Evolutionary conservation across 1,284 basidiomycete genomes (phyloP).

Genomic region (Marasmius oreades): DNA sequence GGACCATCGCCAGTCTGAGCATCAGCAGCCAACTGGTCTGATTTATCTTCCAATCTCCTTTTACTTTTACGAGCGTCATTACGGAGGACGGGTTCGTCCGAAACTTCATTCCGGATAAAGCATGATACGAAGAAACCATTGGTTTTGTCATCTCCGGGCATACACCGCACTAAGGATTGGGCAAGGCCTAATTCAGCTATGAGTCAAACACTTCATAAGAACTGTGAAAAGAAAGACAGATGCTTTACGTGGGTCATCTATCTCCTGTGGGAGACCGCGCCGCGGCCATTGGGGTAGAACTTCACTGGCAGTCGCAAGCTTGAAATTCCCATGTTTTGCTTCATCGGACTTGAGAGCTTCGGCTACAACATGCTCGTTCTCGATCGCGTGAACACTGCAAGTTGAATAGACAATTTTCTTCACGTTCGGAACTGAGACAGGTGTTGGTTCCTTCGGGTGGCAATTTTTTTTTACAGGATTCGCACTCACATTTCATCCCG

Average conservation of each 20-base stretch:
- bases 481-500: slow-evolving; percentile 83
- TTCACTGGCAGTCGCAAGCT: slow-evolving; percentile 57
- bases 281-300: slow-evolving; percentile 80
- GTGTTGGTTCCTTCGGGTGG: slow-evolving; percentile 77
- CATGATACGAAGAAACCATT: slow-evolving; percentile 96
- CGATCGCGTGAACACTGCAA: slow-evolving; percentile 86
- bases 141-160: slow-evolving; percentile 81
- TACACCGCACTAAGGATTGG: slow-evolving; percentile 75
- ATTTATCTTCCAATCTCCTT: slow-evolving; percentile 12
- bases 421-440: slow-evolving; percentile 52
- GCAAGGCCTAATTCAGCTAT: slow-evolving; percentile 35
- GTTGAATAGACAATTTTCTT: slow-evolving; percentile 93
- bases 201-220: slow-evolving; percentile 31
- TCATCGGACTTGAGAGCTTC: slow-evolving; percentile 70
- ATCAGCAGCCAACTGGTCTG: neutral
- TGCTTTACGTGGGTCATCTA: slow-evolving; percentile 45
- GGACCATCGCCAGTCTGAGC: neutral
- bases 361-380: slow-evolving; percentile 80
- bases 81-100: slow-evolving; percentile 7
- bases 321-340: slow-evolving; percentile 56
- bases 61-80: slow-evolving; percentile 3
- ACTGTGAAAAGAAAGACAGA: slow-evolving; percentile 3
- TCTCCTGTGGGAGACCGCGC: slow-evolving; percentile 66
- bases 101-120: slow-evolving; percentile 48
- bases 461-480: slow-evolving; percentile 55